phyloP scores from a whole-genome alignment of 2,329 filamentous ascomycete species.

The Penicillium sp. region DNA sequence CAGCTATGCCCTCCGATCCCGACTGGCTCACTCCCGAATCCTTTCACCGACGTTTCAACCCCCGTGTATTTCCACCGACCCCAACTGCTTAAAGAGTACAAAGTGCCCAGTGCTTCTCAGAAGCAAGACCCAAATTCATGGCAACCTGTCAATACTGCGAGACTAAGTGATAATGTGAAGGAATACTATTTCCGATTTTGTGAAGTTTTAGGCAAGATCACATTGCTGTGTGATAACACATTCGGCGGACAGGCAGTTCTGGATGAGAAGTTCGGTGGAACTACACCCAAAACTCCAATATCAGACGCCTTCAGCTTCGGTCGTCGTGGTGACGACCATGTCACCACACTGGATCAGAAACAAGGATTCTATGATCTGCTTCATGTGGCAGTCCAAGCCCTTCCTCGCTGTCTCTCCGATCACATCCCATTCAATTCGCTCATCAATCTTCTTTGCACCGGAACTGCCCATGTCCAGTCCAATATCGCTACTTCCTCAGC shows the following conservation, averaged over 20 bases:
- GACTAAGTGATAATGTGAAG: constrained; percentile 70
- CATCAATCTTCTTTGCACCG: constrained; percentile 92
- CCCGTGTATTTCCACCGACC: constrained; percentile 36
- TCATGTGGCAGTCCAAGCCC: constrained; percentile 89
- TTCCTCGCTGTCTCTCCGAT: constrained; percentile 87
- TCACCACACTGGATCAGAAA: constrained; percentile 72
- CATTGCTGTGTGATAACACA: constrained; percentile 91
- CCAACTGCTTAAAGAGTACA: constrained; percentile 37
- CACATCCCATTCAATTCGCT: constrained; percentile 91
- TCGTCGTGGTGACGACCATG: constrained; percentile 76
- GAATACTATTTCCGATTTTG: constrained; percentile 91
- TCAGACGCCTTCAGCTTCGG: constrained; percentile 90
- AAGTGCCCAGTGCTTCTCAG: constrained; percentile 24
- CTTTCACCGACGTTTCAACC: constrained; percentile 35
- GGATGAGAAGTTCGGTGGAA: constrained; percentile 88
- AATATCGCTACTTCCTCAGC: constrained; percentile 92
- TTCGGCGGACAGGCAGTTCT: constrained; percentile 94
- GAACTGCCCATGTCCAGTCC: constrained; percentile 88
- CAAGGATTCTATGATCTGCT: constrained; percentile 94
- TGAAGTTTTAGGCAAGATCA: constrained; percentile 92
- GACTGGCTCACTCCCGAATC: constrained; percentile 50
- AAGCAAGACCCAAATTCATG: constrained; percentile 31
- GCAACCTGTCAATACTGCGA: constrained; percentile 56
- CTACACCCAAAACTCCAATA: constrained; percentile 90
- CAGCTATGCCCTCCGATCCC: constrained; percentile 79